Base-by-base conservation (phyloP, 2,329 filamentous ascomycete species). In the Colletotrichum tamarilloi region DNA sequence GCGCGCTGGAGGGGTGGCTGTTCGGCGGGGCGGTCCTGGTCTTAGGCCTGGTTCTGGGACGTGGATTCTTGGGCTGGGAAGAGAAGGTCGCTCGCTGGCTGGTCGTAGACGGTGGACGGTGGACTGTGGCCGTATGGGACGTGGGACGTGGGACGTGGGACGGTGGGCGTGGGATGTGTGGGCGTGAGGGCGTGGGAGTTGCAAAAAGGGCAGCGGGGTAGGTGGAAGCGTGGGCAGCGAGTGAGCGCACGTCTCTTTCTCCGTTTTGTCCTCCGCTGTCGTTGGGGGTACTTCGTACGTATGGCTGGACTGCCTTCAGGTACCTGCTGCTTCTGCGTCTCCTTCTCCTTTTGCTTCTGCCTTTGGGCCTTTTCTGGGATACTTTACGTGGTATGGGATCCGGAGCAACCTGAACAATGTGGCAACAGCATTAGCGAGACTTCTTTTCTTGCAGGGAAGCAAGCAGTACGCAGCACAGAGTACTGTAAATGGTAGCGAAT, bases 381-480 rank as follows among this genome's bases (percentile, higher is more conserved):
- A 35, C 11, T 11, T 12, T 12, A 42, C 5, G 38, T 42, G 42
- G 42, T 19, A 49, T 68, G 67, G 67, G 35, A 19, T 69, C 46
- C 46, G 70, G 42, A 69, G 55, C 66, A 73, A 46, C 66, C 70
- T 72, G 56, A 30, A 35, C 66, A 64, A 19, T 28, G 66, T 73
- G 70, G 70, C 70, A 57, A 71, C 56, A 6, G 62, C n/a, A 62
- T 73, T 70, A 70, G 71, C 67, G 71, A 71, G 56, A 49, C 46
- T 42, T 42, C 22, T 70, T 38, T 59, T 63, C 56, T 59, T 46
- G 42, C 56, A 60, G 42, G 71, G 67, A 72, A 67, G 63, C 49
- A 58, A 66, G 62, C 26, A 62, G 67, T 28, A 46, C 26, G 24
- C 26, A 9, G 28, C 14, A 46, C 26, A 16, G n/a, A n/a, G 28